phyloP scores from a whole-genome alignment of 257 asterid genomes.

The Plantago major region DNA sequence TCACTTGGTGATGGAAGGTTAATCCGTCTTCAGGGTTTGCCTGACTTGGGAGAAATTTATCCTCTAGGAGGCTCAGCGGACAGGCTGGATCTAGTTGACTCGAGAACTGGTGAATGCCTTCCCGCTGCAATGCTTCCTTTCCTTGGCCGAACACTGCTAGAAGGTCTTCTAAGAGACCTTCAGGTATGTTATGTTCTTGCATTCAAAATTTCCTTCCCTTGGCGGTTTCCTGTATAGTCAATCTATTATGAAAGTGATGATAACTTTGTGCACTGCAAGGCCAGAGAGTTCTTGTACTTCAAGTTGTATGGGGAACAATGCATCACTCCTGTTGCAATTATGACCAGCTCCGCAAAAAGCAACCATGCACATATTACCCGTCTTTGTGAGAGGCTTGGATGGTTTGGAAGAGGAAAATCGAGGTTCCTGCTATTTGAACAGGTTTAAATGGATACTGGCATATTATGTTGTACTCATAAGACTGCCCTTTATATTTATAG shows the following conservation, averaged over 20 bases:
- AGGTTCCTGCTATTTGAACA: conserved; percentile 83
- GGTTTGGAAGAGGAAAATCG: conserved; percentile 96
- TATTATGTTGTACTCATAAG: conserved; percentile 16
- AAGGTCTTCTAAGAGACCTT: conserved; percentile 97
- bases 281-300: conserved; percentile 92
- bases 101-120: conserved; percentile 85
- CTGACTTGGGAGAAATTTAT: conserved; percentile 95
- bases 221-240: conserved; percentile 7
- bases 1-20: conserved; percentile 30
- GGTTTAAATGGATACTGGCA: conserved; percentile 38
- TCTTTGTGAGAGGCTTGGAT: conserved; percentile 66
- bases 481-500: conserved; percentile 19
- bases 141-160: conserved; percentile 90
- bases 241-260: conserved; percentile 24
- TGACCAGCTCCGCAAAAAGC: conserved; percentile 95
- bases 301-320: conserved; percentile 89
- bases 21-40: conserved; percentile 85
- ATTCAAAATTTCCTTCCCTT: conserved; percentile 3
- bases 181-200: conserved; percentile 52
- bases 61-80: conserved; percentile 99
- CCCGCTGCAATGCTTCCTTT: conserved; percentile 99
- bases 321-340: conserved; percentile 94
- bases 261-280: conserved; percentile 51
- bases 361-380: conserved; percentile 67
- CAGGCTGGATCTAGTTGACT: conserved; percentile 91